Evolutionary conservation across 129 eudicot genomes (phyloP).

Genomic region (Kitagawia praeruptora): DNA sequence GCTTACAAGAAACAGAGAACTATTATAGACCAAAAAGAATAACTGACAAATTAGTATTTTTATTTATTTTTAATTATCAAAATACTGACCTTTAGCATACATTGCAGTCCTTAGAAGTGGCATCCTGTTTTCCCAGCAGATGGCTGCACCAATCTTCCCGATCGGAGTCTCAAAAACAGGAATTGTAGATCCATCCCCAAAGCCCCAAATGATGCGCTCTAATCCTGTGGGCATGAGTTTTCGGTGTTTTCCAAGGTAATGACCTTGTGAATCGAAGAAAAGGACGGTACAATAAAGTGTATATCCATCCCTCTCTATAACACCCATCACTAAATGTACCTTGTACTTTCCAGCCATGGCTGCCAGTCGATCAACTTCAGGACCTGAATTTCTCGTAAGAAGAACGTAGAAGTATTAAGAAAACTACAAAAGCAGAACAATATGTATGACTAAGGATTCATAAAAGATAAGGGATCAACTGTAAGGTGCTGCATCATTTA

Average conservation of each 20-base stretch:
- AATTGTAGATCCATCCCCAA: conserved; percentile 90
- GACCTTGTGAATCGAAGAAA: conserved; percentile 81
- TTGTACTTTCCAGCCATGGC: conserved; percentile 94
- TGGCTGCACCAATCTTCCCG: conserved; percentile 97
- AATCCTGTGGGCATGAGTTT: conserved; percentile 90
- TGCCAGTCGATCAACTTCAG: conserved; percentile 90
- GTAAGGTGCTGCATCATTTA: background rate
- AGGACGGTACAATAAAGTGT: conserved; percentile 79
- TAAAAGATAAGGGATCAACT: background rate
- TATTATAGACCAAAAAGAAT: background rate
- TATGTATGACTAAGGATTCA: background rate
- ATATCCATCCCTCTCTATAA: conserved; percentile 89
- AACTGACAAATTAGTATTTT: background rate
- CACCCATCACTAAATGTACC: conserved; percentile 79
- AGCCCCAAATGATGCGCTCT: conserved; percentile 95
- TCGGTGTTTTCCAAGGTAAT: conserved; percentile 84
- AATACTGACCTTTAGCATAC: conserved; percentile 77
- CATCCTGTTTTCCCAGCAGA: conserved; percentile 99
- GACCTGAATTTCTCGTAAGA: conserved; percentile 45
- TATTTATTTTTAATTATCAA: background rate
- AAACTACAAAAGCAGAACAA: background rate
- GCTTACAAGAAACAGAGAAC: background rate
- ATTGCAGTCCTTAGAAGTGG: conserved; percentile 87
- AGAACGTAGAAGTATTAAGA: background rate
- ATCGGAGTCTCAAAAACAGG: conserved; percentile 82